Evolutionary conservation across 306 rosid species (phyloP).

Genomic region (Begonia fuchsioides): DNA sequence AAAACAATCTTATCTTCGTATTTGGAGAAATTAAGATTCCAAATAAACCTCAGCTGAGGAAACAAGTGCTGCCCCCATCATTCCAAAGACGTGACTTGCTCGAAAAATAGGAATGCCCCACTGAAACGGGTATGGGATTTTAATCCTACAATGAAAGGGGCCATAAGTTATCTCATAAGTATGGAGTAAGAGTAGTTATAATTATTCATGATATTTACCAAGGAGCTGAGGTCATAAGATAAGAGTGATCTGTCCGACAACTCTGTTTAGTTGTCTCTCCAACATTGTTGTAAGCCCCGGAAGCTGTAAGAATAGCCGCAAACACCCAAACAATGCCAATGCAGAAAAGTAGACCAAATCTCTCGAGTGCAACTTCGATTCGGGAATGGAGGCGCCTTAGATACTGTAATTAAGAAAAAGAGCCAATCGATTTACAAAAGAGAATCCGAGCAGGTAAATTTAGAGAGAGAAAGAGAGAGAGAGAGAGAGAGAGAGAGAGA

Average conservation of each 20-base stretch:
- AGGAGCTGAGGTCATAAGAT: constrained; percentile 55
- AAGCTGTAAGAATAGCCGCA: constrained; percentile 72
- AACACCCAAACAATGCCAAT: constrained; percentile 60
- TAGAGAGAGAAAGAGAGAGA: not conserved
- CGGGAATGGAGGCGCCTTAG: constrained; percentile 30
- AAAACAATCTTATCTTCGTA: not conserved
- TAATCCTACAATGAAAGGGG: constrained; percentile 48
- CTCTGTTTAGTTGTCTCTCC: constrained; percentile 36
- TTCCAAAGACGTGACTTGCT: constrained; percentile 88
- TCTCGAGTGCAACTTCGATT: constrained; percentile 30
- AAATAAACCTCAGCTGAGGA: constrained; percentile 67
- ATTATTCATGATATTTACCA: constrained; percentile 31
- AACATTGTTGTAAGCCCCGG: constrained; percentile 64
- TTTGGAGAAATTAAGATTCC: constrained; percentile 5
- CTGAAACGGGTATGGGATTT: constrained; percentile 77
- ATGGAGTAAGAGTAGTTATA: not conserved
- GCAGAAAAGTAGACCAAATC: constrained; percentile 63
- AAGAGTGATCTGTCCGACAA: constrained; percentile 72
- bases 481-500: not conserved
- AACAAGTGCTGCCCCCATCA: constrained; percentile 95
- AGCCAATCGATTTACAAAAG: constrained; percentile 2
- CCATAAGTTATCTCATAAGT: not conserved
- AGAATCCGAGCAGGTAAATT: not conserved
- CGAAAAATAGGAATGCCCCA: constrained; percentile 94
- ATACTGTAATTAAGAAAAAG: constrained; percentile 28